Base-by-base conservation (phyloP, 1,284 basidiomycete species). In the Cryptococcus hybrid region DNA sequence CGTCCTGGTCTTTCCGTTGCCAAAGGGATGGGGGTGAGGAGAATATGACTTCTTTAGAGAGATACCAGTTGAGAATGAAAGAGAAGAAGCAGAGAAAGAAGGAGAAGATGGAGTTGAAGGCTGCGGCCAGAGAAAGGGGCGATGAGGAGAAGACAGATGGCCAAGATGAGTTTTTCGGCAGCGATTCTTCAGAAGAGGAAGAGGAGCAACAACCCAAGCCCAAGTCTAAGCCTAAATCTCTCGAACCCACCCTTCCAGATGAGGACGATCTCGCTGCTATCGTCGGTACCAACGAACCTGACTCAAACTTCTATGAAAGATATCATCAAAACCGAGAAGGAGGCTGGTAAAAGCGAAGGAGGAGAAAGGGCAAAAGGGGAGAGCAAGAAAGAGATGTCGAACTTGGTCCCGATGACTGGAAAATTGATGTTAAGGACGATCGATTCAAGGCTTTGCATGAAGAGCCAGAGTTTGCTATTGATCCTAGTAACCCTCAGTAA, bases 401-500 rank as follows among this genome's bases (percentile, higher is more conserved):
- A 54, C 61, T 77, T 30, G 79, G 79, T 46, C 67, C 77, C n/a
- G 76, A 77, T 38, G 74, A 69, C 57, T 98, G 98, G 78, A 78
- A 82, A 51, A 86, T 99, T 66, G 83, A 99, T 71, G 85, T 92
- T 56, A 84, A 85, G 66, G 96, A 99, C 71, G 84, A 88, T 4
- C 87, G 96, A 35, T 99, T 99, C 82, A 84, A 85, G 64, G 88
- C 84, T 8, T 71, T 98, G 49, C 88, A 93, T 72, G 90, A 97
- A 64, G 90, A 99, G 71, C 86, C 92, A 68, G 84, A 87, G 47
- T 99, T 91, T 70, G 94, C 95, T 0, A 92, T 99, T 66, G 96
- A 99, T 75, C 95, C 96, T 18, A 91, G 86, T 50, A 91, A 98
- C 79, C 92, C 95, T 73, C 89, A 87, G 92, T 94, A 70, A 65